These are phyloP conservation scores for Trametes polyzona DNA, from an alignment of 1,284 basidiomycete species.

Conservation along the genomic window DNA sequence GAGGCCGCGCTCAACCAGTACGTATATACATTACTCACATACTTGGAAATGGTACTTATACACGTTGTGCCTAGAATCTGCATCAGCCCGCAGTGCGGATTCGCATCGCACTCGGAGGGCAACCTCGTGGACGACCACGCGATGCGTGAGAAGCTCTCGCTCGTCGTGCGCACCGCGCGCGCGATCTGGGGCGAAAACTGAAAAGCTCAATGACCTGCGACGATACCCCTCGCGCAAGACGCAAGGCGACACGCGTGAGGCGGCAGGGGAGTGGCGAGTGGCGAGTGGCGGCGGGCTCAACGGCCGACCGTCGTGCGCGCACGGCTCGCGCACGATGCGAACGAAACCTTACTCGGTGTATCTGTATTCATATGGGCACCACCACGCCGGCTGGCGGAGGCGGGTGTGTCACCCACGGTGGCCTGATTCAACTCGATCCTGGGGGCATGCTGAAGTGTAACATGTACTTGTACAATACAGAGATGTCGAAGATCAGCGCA, in stretches of 20 bases:
- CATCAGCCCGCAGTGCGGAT: constrained; percentile 79
- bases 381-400: background rate
- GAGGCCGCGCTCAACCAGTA: constrained; percentile 65
- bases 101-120: constrained; percentile 70
- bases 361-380: background rate
- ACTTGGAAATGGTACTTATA: background rate
- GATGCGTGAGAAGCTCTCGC: constrained; percentile 50
- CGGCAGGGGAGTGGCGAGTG: no score
- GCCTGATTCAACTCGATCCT: constrained; percentile 16
- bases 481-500: background rate
- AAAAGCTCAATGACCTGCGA: background rate
- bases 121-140: constrained; percentile 63
- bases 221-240: background rate
- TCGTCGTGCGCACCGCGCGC: constrained; percentile 57
- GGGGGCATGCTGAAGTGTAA: constrained; percentile 6
- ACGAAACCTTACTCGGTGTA: background rate
- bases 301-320: background rate
- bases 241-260: background rate
- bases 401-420: background rate
- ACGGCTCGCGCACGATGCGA: background rate
- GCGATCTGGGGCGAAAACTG: constrained; percentile 48
- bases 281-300: constrained; percentile 6
- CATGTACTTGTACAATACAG: constrained; percentile 3
- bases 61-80: constrained; percentile 49
- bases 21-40: constrained; percentile 28